phyloP scores from a whole-genome alignment of 2,329 filamentous ascomycete species.

The Microsporum audouinii region DNA sequence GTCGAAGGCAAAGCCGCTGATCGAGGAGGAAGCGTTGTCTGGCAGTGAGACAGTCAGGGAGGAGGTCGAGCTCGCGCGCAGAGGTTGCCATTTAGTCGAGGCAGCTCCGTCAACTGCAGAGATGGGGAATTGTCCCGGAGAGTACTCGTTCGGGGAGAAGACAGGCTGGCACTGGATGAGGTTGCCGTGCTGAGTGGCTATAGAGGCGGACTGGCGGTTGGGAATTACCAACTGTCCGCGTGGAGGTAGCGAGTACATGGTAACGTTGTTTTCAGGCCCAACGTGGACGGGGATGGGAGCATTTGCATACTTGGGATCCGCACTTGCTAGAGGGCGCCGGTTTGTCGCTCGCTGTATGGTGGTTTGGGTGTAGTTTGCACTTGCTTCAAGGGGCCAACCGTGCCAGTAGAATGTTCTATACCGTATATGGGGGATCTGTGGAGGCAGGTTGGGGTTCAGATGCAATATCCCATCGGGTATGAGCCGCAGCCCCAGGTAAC shows the following conservation, averaged over 20 bases:
- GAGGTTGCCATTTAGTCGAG: constrained; percentile 57
- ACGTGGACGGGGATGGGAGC: constrained; percentile 49
- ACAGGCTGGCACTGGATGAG: constrained; percentile 53
- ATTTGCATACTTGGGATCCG: constrained; percentile 44
- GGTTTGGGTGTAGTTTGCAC: constrained; percentile 54
- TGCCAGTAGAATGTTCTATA: constrained; percentile 57
- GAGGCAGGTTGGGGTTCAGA: constrained; percentile 53
- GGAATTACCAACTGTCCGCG: constrained; percentile 43
- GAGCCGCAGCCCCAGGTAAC: constrained; percentile 54
- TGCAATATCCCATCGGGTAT: constrained; percentile 48
- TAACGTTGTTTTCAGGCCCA: constrained; percentile 35
- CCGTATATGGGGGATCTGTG: constrained; percentile 49
- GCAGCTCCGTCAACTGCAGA: constrained; percentile 55
- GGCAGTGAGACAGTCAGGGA: constrained; percentile 48
- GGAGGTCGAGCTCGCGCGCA: constrained; percentile 38
- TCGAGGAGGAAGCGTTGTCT: constrained; percentile 22
- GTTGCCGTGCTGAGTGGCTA: constrained; percentile 47
- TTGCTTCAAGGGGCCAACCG: constrained; percentile 51
- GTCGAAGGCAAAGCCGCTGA: constrained; percentile 45
- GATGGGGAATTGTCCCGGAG: constrained; percentile 58
- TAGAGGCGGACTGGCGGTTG: constrained; percentile 48
- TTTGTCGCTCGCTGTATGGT: constrained; percentile 44
- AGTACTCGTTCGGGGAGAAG: constrained; percentile 37
- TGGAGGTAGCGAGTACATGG: constrained; percentile 36
- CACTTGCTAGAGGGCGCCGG: constrained; percentile 37